Conservation (phyloP, 2,329 filamentous ascomycete species). For the Cryphonectria carpinicola region DNA sequence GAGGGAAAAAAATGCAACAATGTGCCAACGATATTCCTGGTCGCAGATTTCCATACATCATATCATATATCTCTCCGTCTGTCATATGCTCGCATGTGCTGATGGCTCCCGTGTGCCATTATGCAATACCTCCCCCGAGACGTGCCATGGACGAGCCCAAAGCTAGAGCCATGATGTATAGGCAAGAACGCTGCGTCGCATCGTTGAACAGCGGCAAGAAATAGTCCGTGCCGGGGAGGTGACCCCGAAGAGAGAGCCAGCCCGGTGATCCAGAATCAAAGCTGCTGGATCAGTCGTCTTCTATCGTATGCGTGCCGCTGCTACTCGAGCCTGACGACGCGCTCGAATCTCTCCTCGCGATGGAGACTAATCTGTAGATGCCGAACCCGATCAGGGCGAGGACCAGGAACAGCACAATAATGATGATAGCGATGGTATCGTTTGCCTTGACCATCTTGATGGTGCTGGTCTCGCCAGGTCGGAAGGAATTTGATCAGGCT, state of each 20-base stretch:
- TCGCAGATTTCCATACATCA: not conserved
- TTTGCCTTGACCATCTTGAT: constrained; percentile 63
- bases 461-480: constrained; percentile 26
- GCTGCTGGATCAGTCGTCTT: constrained; percentile 7
- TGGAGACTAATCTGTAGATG: constrained; percentile 64
- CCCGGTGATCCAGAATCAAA: not conserved
- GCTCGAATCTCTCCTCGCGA: constrained; percentile 50
- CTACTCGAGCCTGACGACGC: constrained; percentile 37
- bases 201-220: not conserved
- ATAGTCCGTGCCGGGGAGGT: not conserved
- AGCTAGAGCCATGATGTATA: not conserved
- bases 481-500: not conserved
- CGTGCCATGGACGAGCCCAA: not conserved
- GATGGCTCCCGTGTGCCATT: not conserved
- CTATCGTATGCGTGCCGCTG: constrained; percentile 23
- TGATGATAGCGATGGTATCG: constrained; percentile 70
- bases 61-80: not conserved
- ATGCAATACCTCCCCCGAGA: not conserved
- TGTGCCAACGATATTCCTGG: not conserved
- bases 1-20: not conserved
- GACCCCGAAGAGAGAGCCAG: not conserved
- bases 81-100: not conserved
- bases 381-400: constrained; percentile 65
- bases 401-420: constrained; percentile 68
- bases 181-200: not conserved